phyloP scores from a whole-genome alignment of 768 basidiomycete genomes.

The Leccinum incarnatum region DNA sequence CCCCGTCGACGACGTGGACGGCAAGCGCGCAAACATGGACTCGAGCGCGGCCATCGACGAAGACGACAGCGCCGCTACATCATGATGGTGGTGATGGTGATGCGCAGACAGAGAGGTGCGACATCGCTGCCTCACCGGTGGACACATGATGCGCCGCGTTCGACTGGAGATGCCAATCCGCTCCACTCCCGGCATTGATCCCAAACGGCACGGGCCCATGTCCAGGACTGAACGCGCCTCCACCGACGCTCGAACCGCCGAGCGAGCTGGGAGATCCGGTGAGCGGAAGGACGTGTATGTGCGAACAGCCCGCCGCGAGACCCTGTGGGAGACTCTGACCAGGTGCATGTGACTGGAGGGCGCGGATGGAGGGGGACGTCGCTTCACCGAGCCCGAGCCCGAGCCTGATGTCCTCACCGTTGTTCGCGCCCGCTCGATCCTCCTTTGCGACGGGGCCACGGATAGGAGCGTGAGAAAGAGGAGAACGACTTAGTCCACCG shows the following conservation, averaged over 20 bases:
- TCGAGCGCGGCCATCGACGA: too few relatives aligned
- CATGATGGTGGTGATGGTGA: constrained; percentile 23
- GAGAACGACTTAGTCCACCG: constrained; percentile 30
- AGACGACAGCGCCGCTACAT: too few relatives aligned
- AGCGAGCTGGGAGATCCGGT: too few relatives aligned
- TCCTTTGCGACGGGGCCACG: neutral
- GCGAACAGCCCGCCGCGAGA: constrained; percentile 67
- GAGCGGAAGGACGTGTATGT: constrained; percentile 70
- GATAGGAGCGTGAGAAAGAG: constrained; percentile 25
- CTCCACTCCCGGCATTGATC: constrained; percentile 27
- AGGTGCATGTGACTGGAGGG: constrained; percentile 83
- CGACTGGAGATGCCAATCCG: constrained; percentile 29
- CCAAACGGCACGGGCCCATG: constrained; percentile 31
- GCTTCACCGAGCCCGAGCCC: constrained; percentile 32
- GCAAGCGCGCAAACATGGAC: constrained; percentile 47
- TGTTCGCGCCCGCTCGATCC: constrained; percentile 14
- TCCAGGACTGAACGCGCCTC: constrained; percentile 29
- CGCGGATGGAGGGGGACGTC: constrained; percentile 76
- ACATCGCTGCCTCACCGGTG: constrained; percentile 15
- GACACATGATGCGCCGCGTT: constrained; percentile 20
- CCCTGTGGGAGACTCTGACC: constrained; percentile 83
- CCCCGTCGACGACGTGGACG: constrained; percentile 5
- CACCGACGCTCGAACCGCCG: constrained; percentile 18
- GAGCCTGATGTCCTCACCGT: constrained; percentile 15
- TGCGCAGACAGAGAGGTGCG: constrained; percentile 25